Evolutionary conservation across 202 grass and related monocot genomes (phyloP), one percentile per base, ranked within the genome.

Genomic region (Schoenoplectus tabernaemontani): DNA sequence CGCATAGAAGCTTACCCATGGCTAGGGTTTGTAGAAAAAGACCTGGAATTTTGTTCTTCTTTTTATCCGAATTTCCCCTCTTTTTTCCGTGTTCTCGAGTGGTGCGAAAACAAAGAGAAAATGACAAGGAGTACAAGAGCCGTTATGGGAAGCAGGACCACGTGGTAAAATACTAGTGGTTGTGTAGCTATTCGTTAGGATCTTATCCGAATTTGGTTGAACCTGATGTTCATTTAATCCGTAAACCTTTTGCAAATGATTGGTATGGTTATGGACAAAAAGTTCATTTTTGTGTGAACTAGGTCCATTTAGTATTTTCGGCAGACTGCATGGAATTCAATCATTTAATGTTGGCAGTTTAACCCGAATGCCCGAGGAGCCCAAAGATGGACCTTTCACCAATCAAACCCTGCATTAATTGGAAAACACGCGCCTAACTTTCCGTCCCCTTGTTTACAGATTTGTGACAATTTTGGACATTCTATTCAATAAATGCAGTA

Each of bases 1-100:
- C 88, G 86, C 91, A 92, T 59, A 99, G 91, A 39, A 98, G 86
- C 92, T 99, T 99, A 73, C 95, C 96, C 96, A 98, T 98, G 70
- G 60, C 65, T 97, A 91, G 93, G 90, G 90, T 88, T 93, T 76
- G 43, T 26, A 59, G 76, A 65, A 1, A 62, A 56, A 65, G 5
- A 80, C 78, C 38, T 65, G 2, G 59, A 64, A 16, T 56, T 56
- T 62, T 28, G 4, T 79, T 71, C 70, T 57, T 72, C 38, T 73
- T 7, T 51, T 70, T 44, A 9, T 20, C 44, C 44, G 43, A 44
- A 4, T 70, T 44, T 70, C 9, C 48, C 9, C 7, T 42, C 42
- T 39, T 59, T 22, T 78, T 11, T 59, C 38, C 1, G 60, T 60
- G 47, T 74, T 44, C 13, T 61, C 38, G n/a, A 64, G 22, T 71